Evolutionary conservation across 108 stramenopile genomes (phyloP), one percentile per base, ranked within the genome.

Genomic region (Cyclotella choctawhatcheeana): DNA sequence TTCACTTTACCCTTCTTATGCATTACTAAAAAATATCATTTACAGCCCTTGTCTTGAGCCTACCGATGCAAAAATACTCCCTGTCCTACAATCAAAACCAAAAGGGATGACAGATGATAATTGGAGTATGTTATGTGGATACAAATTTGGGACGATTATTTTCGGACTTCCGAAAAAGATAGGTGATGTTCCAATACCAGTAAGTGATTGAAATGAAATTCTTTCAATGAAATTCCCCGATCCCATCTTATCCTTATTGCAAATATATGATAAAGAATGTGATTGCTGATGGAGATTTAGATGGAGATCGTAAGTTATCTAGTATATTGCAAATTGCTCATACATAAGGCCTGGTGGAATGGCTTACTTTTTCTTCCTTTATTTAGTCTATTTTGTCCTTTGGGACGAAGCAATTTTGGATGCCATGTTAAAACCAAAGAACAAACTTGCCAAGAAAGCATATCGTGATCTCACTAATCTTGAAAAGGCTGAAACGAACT

Each of bases 261-360:
- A 31, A n/a, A 26, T 68, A 40, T 33, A 6, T 26, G 40, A 34
- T 62, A 12, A 27, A 35, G 59, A 35, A 12, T 27, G 29, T 69
- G 43, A 64, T 64, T 55, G 37, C 44, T 61, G 78, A 79, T 54
- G 78, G 78, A 33, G 78, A 79, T 54, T 48, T 79, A n/a, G 78
- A 74, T 47, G 78, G 78, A 8, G 78, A 73, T 45, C 31, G 69
- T 64, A 59, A 71, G 68, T 2, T 1, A 37, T 26, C 26, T 10
- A 30, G 14, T 24, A 10, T 58, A 17, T 0, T 17, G 29, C 21
- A 3, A 5, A 47, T 51, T 31, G 16, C 21, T 51, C 22, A 47
- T 67, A 26, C 33, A 30, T 32, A 40, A 40, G 24, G 56, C 21
- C 22, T 60, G 3, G n/a, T 60, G 21, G 3, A 17, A 4, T 10